phyloP scores from a whole-genome alignment of 1,284 basidiomycete genomes.

The Ganoderma sinense region DNA sequence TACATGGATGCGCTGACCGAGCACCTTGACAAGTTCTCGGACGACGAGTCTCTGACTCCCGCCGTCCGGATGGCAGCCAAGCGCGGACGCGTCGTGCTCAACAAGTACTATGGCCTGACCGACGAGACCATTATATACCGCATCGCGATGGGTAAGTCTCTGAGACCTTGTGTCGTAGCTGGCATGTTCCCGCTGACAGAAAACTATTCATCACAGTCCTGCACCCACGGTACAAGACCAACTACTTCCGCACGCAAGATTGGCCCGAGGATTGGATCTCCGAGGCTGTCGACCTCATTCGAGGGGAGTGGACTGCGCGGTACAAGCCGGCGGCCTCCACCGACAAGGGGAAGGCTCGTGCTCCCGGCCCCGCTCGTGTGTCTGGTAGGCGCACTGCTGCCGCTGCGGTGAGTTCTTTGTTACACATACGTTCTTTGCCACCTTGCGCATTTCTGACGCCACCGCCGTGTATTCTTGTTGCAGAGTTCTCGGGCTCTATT shows the following conservation, averaged over 20 bases:
- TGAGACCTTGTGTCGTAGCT: not conserved
- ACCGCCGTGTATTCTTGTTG: no score
- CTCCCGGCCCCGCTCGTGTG: no score
- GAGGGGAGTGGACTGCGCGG: constrained; percentile 8
- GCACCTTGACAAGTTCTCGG: constrained; percentile 26
- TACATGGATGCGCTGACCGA: constrained; percentile 34
- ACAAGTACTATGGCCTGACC: constrained; percentile 39
- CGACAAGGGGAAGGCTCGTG: not conserved
- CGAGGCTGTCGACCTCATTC: constrained; percentile 7
- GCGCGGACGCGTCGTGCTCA: constrained; percentile 32
- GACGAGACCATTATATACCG: constrained; percentile 33
- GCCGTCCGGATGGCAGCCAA: constrained; percentile 29
- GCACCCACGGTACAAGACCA: constrained; percentile 16
- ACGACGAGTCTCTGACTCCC: not conserved
- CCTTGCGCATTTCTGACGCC: no score
- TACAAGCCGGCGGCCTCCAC: not conserved
- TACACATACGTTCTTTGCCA: no score
- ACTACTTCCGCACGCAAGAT: constrained; percentile 4
- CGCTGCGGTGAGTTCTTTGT: no score
- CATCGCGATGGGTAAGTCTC: constrained; percentile 9
- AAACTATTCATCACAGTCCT: constrained; percentile 4
- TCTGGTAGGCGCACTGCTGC: no score
- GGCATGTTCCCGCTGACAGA: not conserved
- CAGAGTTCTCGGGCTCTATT: no score
- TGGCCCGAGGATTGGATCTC: constrained; percentile 14